phyloP scores from a whole-genome alignment of 768 basidiomycete genomes.

The Leccinum rimulosum region DNA sequence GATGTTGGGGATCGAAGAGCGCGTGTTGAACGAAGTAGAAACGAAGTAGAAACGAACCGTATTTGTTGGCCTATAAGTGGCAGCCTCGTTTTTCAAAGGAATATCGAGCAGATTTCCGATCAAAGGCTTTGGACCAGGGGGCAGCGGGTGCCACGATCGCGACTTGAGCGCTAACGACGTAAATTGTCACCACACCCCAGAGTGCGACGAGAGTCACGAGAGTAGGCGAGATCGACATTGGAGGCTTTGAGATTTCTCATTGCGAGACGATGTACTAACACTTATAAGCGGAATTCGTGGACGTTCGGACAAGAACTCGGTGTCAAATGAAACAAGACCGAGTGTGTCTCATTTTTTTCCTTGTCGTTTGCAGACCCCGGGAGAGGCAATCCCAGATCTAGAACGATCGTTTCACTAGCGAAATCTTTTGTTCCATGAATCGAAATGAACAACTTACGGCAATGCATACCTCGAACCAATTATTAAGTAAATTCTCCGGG shows the following conservation, averaged over 20 bases:
- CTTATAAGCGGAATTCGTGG: slow-evolving; percentile 18
- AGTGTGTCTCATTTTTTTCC: slow-evolving; percentile 11
- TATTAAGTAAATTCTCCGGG: too few species aligned
- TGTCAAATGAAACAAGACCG: slow-evolving; percentile 4
- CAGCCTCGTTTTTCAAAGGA: slow-evolving; percentile 36
- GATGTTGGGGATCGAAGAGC: background rate
- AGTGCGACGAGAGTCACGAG: slow-evolving; percentile 21
- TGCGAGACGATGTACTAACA: background rate
- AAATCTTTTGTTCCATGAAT: slow-evolving; percentile 1
- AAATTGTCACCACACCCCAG: slow-evolving; percentile 21
- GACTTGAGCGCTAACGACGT: slow-evolving; percentile 12
- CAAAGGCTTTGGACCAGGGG: slow-evolving; percentile 54
- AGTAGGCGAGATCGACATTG: slow-evolving; percentile 17
- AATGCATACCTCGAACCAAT: too few species aligned
- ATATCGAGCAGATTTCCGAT: slow-evolving; percentile 54
- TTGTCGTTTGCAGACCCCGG: slow-evolving; percentile 8
- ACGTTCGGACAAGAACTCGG: background rate
- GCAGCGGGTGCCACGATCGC: slow-evolving; percentile 35
- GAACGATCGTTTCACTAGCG: background rate
- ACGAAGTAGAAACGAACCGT: slow-evolving; percentile 24
- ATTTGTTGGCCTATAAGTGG: slow-evolving; percentile 42
- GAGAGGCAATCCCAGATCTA: background rate
- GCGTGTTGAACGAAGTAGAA: background rate
- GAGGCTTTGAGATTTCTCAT: slow-evolving; percentile 4
- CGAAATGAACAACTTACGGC: background rate